Evolutionary conservation across 768 basidiomycete species (phyloP).

Genomic region (Mycena floridula): DNA sequence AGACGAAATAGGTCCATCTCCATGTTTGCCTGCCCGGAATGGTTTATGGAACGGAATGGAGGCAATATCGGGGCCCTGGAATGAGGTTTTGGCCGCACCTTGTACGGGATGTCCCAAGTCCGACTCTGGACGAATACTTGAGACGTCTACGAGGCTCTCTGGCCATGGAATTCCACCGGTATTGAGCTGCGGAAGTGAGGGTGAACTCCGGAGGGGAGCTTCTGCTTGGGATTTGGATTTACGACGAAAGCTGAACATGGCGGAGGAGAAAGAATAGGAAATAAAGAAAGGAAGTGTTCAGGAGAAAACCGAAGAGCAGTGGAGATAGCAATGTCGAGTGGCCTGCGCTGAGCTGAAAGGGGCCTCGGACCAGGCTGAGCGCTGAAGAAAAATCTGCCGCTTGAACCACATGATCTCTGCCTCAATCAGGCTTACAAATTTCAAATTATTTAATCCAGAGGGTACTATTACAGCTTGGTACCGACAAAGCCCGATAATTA

Average conservation of each 20-base stretch:
- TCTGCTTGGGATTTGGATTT: constrained; percentile 51
- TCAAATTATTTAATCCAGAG: no score
- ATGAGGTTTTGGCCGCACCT: constrained; percentile 70
- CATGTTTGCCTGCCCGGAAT: constrained; percentile 50
- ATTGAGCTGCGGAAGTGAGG: constrained; percentile 73
- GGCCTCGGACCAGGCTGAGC: no score
- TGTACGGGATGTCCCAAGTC: constrained; percentile 30
- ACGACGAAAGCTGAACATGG: constrained; percentile 75
- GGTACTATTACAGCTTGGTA: constrained; percentile 11
- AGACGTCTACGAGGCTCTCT: constrained; percentile 71
- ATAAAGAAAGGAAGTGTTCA: constrained; percentile 13
- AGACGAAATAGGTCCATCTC: constrained; percentile 54
- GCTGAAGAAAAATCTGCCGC: no score
- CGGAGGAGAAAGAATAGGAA: constrained; percentile 18
- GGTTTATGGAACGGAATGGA: constrained; percentile 82
- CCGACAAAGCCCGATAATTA: constrained; percentile 8
- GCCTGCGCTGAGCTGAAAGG: no score
- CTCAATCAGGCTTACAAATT: no score
- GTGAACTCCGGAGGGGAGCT: constrained; percentile 59
- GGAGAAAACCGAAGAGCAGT: not conserved
- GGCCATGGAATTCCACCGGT: constrained; percentile 82
- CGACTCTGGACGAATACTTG: constrained; percentile 49
- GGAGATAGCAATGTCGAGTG: not conserved
- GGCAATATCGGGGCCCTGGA: constrained; percentile 43
- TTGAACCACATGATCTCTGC: no score